Percentiles rank a stretch among this genome's conserved stretches.
Conservation (phyloP, 305 asterid genomes). For the Fraxinus angustifolia region DNA sequence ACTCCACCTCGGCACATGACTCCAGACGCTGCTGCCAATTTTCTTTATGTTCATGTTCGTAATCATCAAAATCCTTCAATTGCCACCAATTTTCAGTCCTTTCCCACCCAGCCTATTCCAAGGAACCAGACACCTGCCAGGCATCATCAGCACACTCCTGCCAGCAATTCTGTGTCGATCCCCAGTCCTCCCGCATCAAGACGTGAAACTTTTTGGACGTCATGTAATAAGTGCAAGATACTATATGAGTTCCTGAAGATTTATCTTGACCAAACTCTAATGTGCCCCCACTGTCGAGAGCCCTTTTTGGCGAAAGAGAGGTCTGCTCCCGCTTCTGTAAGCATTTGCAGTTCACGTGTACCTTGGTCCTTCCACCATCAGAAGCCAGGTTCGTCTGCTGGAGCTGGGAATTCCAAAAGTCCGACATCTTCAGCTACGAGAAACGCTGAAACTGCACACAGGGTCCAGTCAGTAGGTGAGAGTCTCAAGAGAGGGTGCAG, state of each 20-base stretch:
- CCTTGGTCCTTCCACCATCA: constrained; percentile 16
- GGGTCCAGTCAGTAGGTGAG: constrained; percentile 11
- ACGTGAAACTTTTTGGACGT: constrained; percentile 42
- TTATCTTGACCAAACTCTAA: constrained; percentile 30
- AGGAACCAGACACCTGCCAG: background rate
- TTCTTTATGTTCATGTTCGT: background rate
- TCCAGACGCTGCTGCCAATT: background rate
- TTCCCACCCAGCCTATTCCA: background rate
- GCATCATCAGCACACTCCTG: background rate
- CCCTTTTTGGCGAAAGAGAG: constrained; percentile 37
- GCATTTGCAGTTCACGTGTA: background rate
- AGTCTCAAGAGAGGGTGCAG: constrained; percentile 24
- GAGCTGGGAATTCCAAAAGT: constrained; percentile 13
- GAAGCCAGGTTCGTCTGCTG: constrained; percentile 19
- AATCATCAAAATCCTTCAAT: constrained; percentile 4
- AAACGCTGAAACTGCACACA: constrained; percentile 18
- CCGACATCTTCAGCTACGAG: background rate
- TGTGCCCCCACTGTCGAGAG: constrained; percentile 31
- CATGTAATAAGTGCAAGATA: constrained; percentile 33
- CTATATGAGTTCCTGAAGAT: constrained; percentile 25
- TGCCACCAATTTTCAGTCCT: background rate
- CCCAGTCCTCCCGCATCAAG: constrained; percentile 19
- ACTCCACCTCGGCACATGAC: background rate
- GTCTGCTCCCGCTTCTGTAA: constrained; percentile 31
- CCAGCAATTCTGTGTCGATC: background rate